Conservation (phyloP, 2,329 filamentous ascomycete genomes). For the Penicillium sclerotigenum region DNA sequence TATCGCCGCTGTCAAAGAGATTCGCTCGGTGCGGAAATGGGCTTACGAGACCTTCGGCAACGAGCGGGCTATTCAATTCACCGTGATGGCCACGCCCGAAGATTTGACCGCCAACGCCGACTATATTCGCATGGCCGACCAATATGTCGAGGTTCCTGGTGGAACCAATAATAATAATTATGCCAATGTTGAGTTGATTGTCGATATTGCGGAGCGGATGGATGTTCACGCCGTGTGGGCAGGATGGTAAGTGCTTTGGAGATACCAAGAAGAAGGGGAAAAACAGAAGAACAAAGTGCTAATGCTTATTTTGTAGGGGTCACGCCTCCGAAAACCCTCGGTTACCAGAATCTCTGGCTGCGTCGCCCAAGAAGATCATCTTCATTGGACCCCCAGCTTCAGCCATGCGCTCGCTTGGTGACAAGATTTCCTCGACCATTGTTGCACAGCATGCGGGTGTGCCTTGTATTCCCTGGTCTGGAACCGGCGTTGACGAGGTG, state of each 20-base stretch:
- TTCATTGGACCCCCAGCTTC: conserved; percentile 98
- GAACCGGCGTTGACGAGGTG: conserved; percentile 82
- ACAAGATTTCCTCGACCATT: conserved; percentile 99
- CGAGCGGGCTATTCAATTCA: conserved; percentile 97
- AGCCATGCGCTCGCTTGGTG: conserved; percentile 96
- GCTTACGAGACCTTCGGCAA: conserved; percentile 99
- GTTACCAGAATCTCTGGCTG: conserved; percentile 90
- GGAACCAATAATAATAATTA: conserved; percentile 99
- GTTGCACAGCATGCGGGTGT: conserved; percentile 95
- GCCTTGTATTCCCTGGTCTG: conserved; percentile 99
- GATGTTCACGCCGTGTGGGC: conserved; percentile 98
- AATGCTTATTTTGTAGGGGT: conserved; percentile 57
- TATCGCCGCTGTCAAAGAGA: conserved; percentile 99
- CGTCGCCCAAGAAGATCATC: conserved; percentile 96
- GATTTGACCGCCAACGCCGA: conserved; percentile 97
- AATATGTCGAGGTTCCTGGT: conserved; percentile 98
- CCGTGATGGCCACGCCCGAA: conserved; percentile 98
- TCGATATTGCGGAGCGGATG: conserved; percentile 98
- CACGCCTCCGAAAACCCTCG: conserved; percentile 99
- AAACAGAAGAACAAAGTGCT: not conserved
- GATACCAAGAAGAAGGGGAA: not conserved
- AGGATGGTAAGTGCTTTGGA: conserved; percentile 68
- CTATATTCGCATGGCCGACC: conserved; percentile 99
- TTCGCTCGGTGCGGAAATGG: conserved; percentile 99
- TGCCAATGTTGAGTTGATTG: conserved; percentile 98